Base-by-base conservation (phyloP, 768 basidiomycete genomes). In the Mrakia hoshinonis region DNA sequence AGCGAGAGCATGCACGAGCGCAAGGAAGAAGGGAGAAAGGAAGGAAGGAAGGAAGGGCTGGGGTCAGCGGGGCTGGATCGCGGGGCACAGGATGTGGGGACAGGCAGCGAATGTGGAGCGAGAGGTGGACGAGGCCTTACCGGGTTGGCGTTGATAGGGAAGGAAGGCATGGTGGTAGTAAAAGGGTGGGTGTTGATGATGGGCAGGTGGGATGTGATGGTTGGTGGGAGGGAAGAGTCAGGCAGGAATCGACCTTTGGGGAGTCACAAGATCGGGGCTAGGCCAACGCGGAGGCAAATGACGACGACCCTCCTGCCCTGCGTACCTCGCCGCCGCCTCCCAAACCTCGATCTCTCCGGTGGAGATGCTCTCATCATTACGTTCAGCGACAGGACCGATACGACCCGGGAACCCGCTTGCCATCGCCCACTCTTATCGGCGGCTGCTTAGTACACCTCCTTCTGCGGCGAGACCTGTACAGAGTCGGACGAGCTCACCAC, bases 111-210 rank as follows among this genome's bases (percentile, higher is more conserved):
- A 29, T 13, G 58, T 15, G 46, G 20, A 62, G 48, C 34, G n/a
- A 49, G 26, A 20, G 46, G 36, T 20, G 48, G 26, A 11, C 46
- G 31, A 51, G 48, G 5, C 9, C 64, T 26, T 20, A 70, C 69
- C 22, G 69, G 69, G 49, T 63, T 70, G 26, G 62, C 3, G 61
- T 31, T 22, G 46, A 49, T 34, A 26, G 51, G 51, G 55, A 46
- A 39, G 65, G 48, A 24, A 39, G 61, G 49, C 69, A 69, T 70
- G 61, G 18, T 67, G 67, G 34, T 36, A 1, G 69, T 62, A 36
- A 43, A 52, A n/a, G 61, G 69, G n/a, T 49, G 55, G n/a, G 55
- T 54, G 49, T 63, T 52, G 60, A 52, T 63, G 49, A 5, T 49
- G n/a, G 69, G 20, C 10, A n/a, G 29, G 54, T 20, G 39, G 54